A percentile compares a stretch with the other conserved stretches of the same genome.
Conservation (phyloP, 1,139 yeast species). For the Scheffersomyces stambukii region DNA sequence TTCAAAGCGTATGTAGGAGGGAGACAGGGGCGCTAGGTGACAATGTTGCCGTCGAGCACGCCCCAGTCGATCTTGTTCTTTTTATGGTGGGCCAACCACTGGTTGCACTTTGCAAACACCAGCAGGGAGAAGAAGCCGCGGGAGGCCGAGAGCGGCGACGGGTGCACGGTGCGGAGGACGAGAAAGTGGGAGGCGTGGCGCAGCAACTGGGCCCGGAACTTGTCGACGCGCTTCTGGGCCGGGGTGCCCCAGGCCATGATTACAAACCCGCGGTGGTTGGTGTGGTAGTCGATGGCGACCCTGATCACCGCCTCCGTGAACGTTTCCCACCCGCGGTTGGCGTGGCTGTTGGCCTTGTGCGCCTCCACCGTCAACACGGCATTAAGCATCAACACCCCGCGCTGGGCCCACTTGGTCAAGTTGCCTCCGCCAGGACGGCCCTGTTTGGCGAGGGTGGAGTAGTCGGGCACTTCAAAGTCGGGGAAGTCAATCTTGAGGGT, state of each 20-base stretch:
- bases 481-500: slow-evolving; percentile 72
- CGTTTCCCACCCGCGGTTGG: slow-evolving; percentile 88
- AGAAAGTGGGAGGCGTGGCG: slow-evolving; percentile 25
- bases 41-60: slow-evolving; percentile 23
- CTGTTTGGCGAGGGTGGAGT: slow-evolving; percentile 21
- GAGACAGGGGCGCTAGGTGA: too few species aligned
- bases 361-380: slow-evolving; percentile 91
- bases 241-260: slow-evolving; percentile 95
- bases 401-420: slow-evolving; percentile 77
- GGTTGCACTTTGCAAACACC: slow-evolving; percentile 70
- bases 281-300: slow-evolving; percentile 36
- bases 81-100: slow-evolving; percentile 58
- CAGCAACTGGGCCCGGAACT: slow-evolving; percentile 27
- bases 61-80: slow-evolving; percentile 65
- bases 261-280: slow-evolving; percentile 53
- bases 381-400: slow-evolving; percentile 86
- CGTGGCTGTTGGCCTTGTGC: slow-evolving; percentile 90
- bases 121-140: slow-evolving; percentile 74
- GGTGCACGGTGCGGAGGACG: slow-evolving; percentile 79
- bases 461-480: slow-evolving; percentile 55
- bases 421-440: slow-evolving; percentile 55
- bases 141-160: slow-evolving; percentile 88
- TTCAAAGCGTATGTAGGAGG: too few species aligned
- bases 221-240: slow-evolving; percentile 69
- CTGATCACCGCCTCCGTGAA: slow-evolving; percentile 74